Evolutionary conservation across 1,284 basidiomycete species (phyloP).

Genomic region (Trichosporon sp.): DNA sequence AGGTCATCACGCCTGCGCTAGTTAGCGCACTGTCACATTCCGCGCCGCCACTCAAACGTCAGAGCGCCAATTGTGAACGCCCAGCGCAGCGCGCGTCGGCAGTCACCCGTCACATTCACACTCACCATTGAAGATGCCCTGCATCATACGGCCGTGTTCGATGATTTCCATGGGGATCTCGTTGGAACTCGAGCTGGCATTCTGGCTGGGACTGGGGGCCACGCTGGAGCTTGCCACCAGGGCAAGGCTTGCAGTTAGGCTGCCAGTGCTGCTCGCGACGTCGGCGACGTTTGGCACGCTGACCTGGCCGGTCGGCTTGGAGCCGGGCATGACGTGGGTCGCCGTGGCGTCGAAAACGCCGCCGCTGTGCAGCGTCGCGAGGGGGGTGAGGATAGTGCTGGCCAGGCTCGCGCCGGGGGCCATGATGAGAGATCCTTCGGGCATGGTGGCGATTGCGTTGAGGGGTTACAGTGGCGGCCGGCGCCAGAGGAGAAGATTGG

Average conservation of each 20-base stretch:
- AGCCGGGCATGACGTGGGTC: neutral
- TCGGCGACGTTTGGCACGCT: no score
- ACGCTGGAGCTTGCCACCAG: neutral
- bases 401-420: neutral
- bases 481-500: neutral
- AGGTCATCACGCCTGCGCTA: slow-evolving; percentile 9
- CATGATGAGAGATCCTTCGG: neutral
- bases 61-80: neutral
- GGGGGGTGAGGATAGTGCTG: neutral
- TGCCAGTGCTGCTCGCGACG: no score
- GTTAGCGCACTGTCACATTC: slow-evolving; percentile 9
- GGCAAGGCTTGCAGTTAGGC: neutral
- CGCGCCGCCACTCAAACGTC: neutral
- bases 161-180: neutral
- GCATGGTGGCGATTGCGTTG: neutral
- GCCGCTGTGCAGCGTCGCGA: neutral
- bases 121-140: neutral
- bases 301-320: neutral
- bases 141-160: neutral
- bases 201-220: no score
- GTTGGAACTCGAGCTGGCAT: no score
- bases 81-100: neutral
- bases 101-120: neutral
- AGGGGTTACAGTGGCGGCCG: neutral
- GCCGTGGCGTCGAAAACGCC: neutral